phyloP scores from a whole-genome alignment of 2,329 filamentous ascomycete species.

The Fonsecaea pugnacius region DNA sequence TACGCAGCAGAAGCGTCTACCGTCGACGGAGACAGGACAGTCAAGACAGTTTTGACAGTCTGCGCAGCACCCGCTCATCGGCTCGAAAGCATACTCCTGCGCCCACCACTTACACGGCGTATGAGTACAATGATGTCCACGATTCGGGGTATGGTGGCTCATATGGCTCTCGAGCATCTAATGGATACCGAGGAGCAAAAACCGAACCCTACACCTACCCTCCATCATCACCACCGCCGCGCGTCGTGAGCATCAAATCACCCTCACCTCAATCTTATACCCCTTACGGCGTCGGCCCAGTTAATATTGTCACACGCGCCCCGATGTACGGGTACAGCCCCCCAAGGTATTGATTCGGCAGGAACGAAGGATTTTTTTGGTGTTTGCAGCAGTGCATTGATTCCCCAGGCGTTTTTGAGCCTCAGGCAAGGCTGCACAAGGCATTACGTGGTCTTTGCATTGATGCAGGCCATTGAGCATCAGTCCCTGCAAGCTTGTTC shows the following conservation, averaged over 20 bases:
- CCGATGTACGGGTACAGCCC: conserved; percentile 25
- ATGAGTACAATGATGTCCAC: conserved; percentile 27
- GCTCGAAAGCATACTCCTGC: conserved; percentile 25
- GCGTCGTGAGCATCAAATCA: conserved; percentile 22
- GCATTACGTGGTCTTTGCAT: conserved; percentile 4
- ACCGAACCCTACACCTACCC: conserved; percentile 33
- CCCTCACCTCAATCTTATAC: conserved; percentile 24
- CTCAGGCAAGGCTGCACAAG: conserved; percentile 12
- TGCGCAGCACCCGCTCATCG: conserved; percentile 27
- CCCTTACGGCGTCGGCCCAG: conserved; percentile 24
- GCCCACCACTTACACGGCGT: conserved; percentile 24
- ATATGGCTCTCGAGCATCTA: conserved; percentile 29
- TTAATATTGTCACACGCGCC: conserved; percentile 29
- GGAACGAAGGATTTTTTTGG: background rate
- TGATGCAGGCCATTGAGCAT: background rate
- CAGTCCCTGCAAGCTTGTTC: conserved; percentile 20
- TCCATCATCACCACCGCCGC: conserved; percentile 22
- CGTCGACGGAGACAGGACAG: conserved; percentile 32
- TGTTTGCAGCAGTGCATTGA: background rate
- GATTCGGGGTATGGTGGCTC: conserved; percentile 36
- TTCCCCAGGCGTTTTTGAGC: conserved; percentile 2
- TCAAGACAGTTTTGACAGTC: conserved; percentile 33
- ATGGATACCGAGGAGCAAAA: conserved; percentile 27
- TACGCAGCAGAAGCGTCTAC: conserved; percentile 20
- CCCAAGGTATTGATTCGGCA: conserved; percentile 21